Evolutionary conservation across 2,329 filamentous ascomycete genomes (phyloP).

Genomic region (Diaporthe ilicicola): DNA sequence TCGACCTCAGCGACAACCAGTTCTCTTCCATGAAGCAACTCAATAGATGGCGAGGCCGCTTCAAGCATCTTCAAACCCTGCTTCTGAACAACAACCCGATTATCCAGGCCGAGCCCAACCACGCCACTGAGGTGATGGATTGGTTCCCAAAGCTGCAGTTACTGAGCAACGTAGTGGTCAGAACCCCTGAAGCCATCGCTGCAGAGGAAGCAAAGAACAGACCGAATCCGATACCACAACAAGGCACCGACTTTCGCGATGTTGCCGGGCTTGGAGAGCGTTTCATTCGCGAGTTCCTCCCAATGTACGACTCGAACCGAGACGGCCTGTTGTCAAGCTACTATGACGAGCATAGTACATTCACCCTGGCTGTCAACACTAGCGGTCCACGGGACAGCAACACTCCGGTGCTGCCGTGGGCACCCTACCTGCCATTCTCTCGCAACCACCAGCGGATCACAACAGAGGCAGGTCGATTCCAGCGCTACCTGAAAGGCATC

Average conservation of each 20-base stretch:
- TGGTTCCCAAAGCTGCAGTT: constrained; percentile 86
- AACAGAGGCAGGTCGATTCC: constrained; percentile 63
- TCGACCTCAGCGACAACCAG: constrained; percentile 88
- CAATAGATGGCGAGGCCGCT: constrained; percentile 80
- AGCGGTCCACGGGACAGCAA: constrained; percentile 55
- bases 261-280: constrained; percentile 77
- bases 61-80: constrained; percentile 81
- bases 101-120: constrained; percentile 69
- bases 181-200: constrained; percentile 75
- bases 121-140: constrained; percentile 73
- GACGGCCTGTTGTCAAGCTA: constrained; percentile 68
- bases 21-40: constrained; percentile 75
- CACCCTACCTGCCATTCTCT: constrained; percentile 78
- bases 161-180: constrained; percentile 78
- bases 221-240: constrained; percentile 68
- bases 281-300: constrained; percentile 79
- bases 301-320: constrained; percentile 77
- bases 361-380: constrained; percentile 79
- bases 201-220: constrained; percentile 58
- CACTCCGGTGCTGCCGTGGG: constrained; percentile 67
- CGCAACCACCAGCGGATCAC: constrained; percentile 79
- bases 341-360: constrained; percentile 80
- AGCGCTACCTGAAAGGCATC: constrained; percentile 71
- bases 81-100: constrained; percentile 82
- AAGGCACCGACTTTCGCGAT: constrained; percentile 76